Conservation (phyloP, 371 early-diverging fungal species). For the Mortierella sp. region DNA sequence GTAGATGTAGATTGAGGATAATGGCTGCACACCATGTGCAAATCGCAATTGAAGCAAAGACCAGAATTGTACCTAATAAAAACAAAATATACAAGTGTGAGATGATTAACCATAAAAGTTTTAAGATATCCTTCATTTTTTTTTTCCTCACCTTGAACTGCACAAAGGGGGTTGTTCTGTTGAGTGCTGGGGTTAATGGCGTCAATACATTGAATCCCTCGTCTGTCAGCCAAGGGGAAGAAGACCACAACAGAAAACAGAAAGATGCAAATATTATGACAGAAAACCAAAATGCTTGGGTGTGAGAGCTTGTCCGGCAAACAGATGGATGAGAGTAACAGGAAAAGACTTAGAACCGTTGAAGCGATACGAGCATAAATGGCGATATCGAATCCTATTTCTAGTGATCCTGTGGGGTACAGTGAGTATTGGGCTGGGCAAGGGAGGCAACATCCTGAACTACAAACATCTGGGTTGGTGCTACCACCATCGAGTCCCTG, state of each 20-base stretch:
- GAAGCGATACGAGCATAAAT: constrained; percentile 66
- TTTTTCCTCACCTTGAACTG: constrained; percentile 61
- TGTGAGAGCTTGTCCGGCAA: constrained; percentile 74
- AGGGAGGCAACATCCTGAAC: constrained; percentile 38
- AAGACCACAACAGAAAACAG: constrained; percentile 66
- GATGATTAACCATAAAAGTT: too few relatives aligned
- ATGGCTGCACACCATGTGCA: constrained; percentile 70
- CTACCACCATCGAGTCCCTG: constrained; percentile 10
- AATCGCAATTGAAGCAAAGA: constrained; percentile 66
- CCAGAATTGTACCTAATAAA: constrained; percentile 42
- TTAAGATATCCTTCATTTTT: too few relatives aligned
- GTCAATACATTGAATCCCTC: constrained; percentile 69
- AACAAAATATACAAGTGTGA: not conserved
- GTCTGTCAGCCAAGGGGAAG: constrained; percentile 65
- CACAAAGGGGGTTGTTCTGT: constrained; percentile 71
- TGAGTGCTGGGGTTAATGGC: constrained; percentile 62
- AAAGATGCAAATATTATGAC: constrained; percentile 67
- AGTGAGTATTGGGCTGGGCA: constrained; percentile 51
- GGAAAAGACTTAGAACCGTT: constrained; percentile 61
- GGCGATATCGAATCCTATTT: constrained; percentile 63
- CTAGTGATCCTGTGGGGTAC: constrained; percentile 62
- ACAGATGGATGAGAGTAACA: constrained; percentile 68
- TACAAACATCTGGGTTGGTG: constrained; percentile 29
- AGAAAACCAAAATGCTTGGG: constrained; percentile 72
- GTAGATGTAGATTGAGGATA: constrained; percentile 69